Evolutionary conservation across 225 moss, liverwort and hornwort species (phyloP), one percentile per base, ranked within the genome.

Genomic region (Rhytidiadelphus loreus): DNA sequence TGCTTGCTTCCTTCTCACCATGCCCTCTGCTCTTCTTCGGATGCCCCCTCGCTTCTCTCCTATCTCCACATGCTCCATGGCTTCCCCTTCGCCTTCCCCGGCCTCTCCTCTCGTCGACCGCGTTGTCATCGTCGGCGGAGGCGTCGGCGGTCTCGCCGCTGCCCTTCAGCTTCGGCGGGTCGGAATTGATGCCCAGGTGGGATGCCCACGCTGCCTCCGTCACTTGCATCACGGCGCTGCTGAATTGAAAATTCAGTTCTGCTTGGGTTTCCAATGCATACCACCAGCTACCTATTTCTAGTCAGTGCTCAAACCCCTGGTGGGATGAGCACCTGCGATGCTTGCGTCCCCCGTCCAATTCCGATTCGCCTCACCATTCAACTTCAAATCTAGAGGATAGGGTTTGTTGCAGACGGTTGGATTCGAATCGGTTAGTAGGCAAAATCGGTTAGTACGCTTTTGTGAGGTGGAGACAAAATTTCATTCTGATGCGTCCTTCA

Each of bases 101-200:
- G 69, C 39, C 37, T 56, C 21, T 33, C 88, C 91, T 73, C 91
- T 94, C 78, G 92, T 92, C 74, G 84, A 91, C 91, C 88, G 87
- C 17, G 93, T 91, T 32, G 85, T 93, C 56, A 90, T 95, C 64
- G 94, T 95, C 37, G 94, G 92, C 28, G 93, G 91, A 28, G 93
- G 94, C 70, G 37, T 95, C 46, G 92, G 92, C n/a, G 93, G 93
- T 9, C 91, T 95, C 58, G 89, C 93, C 56, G 85, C 92, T 39
- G 93, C 93, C 18, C 82, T 95, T 77, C 93, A 93, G 85, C 90
- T 95, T 39, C 92, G 92, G 28, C 83, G 60, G 10, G 85, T 90
- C 25, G 94, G 94, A 50, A 95, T 95, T 68, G 90, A 95, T 80
- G 93, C 89, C 8, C 94, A 95, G 90, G 92, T 93, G 57, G 25